Evolutionary conservation across 257 asterid species (phyloP).

Genomic region (Solanum ahanhuiri): DNA sequence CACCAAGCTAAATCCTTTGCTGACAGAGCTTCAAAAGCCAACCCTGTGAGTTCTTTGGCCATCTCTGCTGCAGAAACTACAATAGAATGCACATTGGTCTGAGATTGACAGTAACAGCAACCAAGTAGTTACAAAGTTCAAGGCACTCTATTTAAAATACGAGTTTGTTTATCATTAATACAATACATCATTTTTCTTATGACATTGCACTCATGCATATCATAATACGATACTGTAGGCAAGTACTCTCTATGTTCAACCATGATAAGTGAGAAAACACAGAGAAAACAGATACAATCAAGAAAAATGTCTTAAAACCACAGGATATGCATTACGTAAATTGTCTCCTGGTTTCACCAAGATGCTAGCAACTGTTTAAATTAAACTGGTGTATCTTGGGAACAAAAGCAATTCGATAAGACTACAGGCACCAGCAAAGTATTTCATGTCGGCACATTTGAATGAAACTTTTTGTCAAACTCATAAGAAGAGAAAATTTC

Average conservation of each 20-base stretch:
- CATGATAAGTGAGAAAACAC: neutral
- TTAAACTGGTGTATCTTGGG: neutral
- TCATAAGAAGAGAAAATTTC: neutral
- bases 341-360: neutral
- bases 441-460: neutral
- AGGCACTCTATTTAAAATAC: neutral
- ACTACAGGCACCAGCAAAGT: neutral
- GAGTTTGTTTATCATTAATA: neutral
- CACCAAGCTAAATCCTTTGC: slow-evolving; percentile 89
- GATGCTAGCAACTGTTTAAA: neutral
- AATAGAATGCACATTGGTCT: slow-evolving; percentile 19
- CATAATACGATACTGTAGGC: neutral
- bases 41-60: slow-evolving; percentile 46
- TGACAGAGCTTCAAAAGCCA: slow-evolving; percentile 82
- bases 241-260: neutral
- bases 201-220: neutral
- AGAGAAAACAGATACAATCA: neutral
- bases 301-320: neutral
- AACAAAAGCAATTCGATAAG: neutral
- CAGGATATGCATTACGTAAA: neutral
- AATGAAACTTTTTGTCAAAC: neutral
- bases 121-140: neutral
- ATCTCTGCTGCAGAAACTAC: slow-evolving; percentile 46
- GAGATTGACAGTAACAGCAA: slow-evolving; percentile 3
- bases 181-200: neutral